Evolutionary conservation across 2,329 filamentous ascomycete genomes (phyloP).

Genomic region (Gremmenia infestans): DNA sequence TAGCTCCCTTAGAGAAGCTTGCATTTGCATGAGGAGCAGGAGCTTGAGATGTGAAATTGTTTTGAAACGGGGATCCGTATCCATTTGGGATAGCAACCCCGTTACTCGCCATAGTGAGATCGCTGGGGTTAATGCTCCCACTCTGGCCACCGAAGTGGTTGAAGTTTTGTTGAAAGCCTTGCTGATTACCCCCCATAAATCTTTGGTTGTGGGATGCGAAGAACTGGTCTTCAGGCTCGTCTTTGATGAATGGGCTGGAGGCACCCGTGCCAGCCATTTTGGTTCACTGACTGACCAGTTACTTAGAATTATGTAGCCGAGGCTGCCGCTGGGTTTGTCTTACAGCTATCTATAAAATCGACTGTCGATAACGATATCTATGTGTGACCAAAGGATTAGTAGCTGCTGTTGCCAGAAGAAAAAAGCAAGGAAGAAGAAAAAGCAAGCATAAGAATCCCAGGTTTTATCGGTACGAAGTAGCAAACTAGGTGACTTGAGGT

Average conservation of each 20-base stretch:
- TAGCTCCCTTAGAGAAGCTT: constrained; percentile 71
- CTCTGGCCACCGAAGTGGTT: constrained; percentile 35
- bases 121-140: constrained; percentile 74
- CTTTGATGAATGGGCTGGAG: constrained; percentile 59
- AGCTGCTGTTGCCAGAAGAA: constrained; percentile 3
- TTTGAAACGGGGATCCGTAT: constrained; percentile 54
- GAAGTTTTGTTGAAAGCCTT: constrained; percentile 40
- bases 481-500: neutral
- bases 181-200: constrained; percentile 28
- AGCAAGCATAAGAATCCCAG: constrained; percentile 8
- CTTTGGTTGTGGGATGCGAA: constrained; percentile 36
- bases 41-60: constrained; percentile 50
- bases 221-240: constrained; percentile 58
- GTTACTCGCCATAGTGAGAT: constrained; percentile 67
- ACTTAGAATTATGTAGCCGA: constrained; percentile 12
- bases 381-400: constrained; percentile 29
- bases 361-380: constrained; percentile 15
- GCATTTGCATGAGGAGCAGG: constrained; percentile 52
- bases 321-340: constrained; percentile 18
- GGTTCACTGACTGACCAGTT: constrained; percentile 15
- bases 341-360: constrained; percentile 6
- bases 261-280: constrained; percentile 33
- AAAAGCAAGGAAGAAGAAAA: constrained; percentile 18
- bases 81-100: constrained; percentile 42
- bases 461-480: neutral